phyloP scores from a whole-genome alignment of 2,329 filamentous ascomycete genomes.

The Dactylellina cionopaga region DNA sequence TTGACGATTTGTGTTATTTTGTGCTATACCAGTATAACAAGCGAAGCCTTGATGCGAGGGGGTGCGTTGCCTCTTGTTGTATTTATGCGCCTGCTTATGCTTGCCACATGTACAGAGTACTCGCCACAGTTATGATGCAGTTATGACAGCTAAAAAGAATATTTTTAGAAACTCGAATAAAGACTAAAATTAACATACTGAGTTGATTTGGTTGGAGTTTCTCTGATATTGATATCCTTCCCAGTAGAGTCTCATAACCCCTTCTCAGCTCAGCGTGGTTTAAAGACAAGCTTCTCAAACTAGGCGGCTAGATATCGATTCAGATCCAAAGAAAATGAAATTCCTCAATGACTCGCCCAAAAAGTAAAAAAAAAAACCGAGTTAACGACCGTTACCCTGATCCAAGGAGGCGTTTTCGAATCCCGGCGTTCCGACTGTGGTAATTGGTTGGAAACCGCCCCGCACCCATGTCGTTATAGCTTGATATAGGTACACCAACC shows the following conservation, averaged over 20 bases:
- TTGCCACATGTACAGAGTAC: no score
- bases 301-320: no score
- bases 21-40: not conserved
- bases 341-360: no score
- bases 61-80: not conserved
- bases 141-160: no score
- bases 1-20: not conserved
- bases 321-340: no score
- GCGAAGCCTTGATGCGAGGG: not conserved
- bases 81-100: not conserved
- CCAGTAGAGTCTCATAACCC: no score
- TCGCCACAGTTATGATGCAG: no score
- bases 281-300: no score
- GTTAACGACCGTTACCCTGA: no score
- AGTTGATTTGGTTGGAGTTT: not conserved
- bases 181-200: not conserved
- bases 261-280: no score
- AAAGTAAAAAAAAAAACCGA: not conserved
- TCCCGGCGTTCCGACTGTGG: slow-evolving; percentile 1
- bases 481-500: not conserved
- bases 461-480: slow-evolving; percentile 2
- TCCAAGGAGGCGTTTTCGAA: not conserved
- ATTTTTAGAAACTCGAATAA: no score
- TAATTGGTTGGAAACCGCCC: not conserved
- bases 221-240: slow-evolving; percentile 5